These are phyloP conservation scores for Aspergillus fructus DNA, from an alignment of 2,329 filamentous ascomycete genomes.

Conservation along the genomic window DNA sequence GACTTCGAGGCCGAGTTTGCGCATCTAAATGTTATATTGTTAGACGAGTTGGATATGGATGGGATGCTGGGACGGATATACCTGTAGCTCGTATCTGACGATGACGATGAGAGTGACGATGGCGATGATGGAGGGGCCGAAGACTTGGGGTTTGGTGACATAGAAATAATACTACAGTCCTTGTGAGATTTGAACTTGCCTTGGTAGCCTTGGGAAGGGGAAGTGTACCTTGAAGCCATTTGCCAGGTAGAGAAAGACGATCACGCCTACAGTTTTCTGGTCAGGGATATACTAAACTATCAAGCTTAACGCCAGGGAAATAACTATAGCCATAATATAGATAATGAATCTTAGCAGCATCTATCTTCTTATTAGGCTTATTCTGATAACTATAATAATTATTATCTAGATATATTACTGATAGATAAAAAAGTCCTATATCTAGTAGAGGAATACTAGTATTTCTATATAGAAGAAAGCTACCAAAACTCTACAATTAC, in stretches of 20 bases:
- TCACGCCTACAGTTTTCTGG: conserved; percentile 59
- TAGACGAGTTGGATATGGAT: too few species aligned
- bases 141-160: conserved; percentile 64
- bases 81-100: conserved; percentile 71
- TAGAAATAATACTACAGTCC: conserved; percentile 58
- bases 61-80: background rate
- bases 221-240: conserved; percentile 52
- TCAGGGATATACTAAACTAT: conserved; percentile 72
- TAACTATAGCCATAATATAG: conserved; percentile 61
- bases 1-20: conserved; percentile 49
- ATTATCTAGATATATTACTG: conserved; percentile 73
- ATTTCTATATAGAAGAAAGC: too few species aligned
- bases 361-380: conserved; percentile 66
- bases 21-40: conserved; percentile 37
- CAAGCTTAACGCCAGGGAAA: conserved; percentile 62
- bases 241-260: conserved; percentile 68
- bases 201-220: background rate
- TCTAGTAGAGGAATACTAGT: conserved; percentile 62
- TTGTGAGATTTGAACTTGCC: conserved; percentile 1
- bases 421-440: conserved; percentile 65
- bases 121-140: conserved; percentile 59
- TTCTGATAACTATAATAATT: conserved; percentile 70
- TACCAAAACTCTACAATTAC: too few species aligned
- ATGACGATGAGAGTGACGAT: conserved; percentile 62
- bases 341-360: conserved; percentile 68